Evolutionary conservation across 768 basidiomycete species (phyloP).

Genomic region (Gloeostereum incarnatum): DNA sequence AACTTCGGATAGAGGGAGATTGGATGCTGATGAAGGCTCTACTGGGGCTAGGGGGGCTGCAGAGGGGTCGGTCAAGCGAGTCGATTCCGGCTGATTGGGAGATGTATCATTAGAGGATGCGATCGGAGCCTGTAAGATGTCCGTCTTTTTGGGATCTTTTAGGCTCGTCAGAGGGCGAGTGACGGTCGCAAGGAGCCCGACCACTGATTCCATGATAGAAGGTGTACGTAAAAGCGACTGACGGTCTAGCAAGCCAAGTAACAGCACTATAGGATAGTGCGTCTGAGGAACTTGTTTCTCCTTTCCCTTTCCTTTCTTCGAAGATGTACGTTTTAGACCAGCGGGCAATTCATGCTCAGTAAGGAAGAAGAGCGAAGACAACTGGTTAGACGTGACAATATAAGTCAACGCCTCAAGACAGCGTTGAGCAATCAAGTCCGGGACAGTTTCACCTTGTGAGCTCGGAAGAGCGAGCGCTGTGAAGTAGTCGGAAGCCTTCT

Average conservation of each 20-base stretch:
- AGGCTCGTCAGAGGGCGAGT: conserved; percentile 56
- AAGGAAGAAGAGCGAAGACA: conserved; percentile 87
- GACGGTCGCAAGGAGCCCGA: conserved; percentile 77
- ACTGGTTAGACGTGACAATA: conserved; percentile 80
- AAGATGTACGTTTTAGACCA: conserved; percentile 57
- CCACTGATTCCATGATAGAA: conserved; percentile 89
- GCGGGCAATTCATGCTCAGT: conserved; percentile 87
- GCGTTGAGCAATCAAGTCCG: conserved; percentile 89
- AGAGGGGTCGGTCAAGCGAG: background rate
- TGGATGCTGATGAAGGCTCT: background rate
- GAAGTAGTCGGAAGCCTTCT: conserved; percentile 50
- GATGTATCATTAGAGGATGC: background rate
- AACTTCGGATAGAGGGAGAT: too few species aligned
- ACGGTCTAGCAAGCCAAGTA: conserved; percentile 83
- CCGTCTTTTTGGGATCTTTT: background rate
- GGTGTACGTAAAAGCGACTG: conserved; percentile 80
- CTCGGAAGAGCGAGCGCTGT: conserved; percentile 38
- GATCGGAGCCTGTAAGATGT: too few species aligned
- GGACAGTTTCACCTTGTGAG: conserved; percentile 70
- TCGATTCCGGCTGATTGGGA: background rate
- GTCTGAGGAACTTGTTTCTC: conserved; percentile 76
- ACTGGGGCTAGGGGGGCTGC: background rate
- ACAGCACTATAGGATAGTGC: conserved; percentile 85
- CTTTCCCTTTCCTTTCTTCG: conserved; percentile 93
- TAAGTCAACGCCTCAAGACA: conserved; percentile 86